phyloP scores from a whole-genome alignment of 2,329 filamentous ascomycete species.

The Ascocoryne sarcoides region DNA sequence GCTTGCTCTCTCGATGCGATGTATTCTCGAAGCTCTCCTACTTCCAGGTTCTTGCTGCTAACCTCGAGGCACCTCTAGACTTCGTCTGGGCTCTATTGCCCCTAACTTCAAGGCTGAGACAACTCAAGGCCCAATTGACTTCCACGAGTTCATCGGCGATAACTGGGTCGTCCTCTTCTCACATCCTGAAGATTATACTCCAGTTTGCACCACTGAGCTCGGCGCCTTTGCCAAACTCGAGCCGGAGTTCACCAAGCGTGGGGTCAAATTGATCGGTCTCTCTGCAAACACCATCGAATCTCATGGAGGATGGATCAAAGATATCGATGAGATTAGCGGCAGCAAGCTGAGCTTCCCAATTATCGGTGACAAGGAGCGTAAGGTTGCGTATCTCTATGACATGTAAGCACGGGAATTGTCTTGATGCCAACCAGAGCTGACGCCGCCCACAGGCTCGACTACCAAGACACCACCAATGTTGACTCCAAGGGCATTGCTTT shows the following conservation, averaged over 20 bases:
- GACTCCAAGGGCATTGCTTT: constrained; percentile 78
- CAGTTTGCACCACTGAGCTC: constrained; percentile 92
- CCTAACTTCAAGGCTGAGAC: constrained; percentile 81
- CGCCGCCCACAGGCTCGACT: constrained; percentile 50
- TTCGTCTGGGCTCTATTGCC: constrained; percentile 58
- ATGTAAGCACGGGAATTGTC: constrained; percentile 44
- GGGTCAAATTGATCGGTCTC: constrained; percentile 85
- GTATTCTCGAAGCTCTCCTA: too few relatives aligned
- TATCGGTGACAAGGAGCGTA: constrained; percentile 71
- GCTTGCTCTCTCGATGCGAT: too few relatives aligned
- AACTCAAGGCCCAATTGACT: constrained; percentile 68
- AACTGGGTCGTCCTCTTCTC: constrained; percentile 79
- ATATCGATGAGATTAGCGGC: constrained; percentile 72
- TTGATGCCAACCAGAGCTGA: constrained; percentile 5
- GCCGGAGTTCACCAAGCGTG: constrained; percentile 77
- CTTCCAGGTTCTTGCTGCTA: too few relatives aligned
- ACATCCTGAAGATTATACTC: constrained; percentile 85
- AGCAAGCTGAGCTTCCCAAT: constrained; percentile 67
- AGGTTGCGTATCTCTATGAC: constrained; percentile 69
- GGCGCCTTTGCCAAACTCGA: constrained; percentile 86
- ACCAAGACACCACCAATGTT: constrained; percentile 74
- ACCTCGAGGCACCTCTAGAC: constrained; percentile 34
- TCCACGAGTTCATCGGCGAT: constrained; percentile 73
- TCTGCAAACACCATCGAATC: constrained; percentile 77
- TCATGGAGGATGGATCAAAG: constrained; percentile 84